phyloP scores from a whole-genome alignment of 2,329 filamentous ascomycete species.

The Dactylonectria macrodidyma region DNA sequence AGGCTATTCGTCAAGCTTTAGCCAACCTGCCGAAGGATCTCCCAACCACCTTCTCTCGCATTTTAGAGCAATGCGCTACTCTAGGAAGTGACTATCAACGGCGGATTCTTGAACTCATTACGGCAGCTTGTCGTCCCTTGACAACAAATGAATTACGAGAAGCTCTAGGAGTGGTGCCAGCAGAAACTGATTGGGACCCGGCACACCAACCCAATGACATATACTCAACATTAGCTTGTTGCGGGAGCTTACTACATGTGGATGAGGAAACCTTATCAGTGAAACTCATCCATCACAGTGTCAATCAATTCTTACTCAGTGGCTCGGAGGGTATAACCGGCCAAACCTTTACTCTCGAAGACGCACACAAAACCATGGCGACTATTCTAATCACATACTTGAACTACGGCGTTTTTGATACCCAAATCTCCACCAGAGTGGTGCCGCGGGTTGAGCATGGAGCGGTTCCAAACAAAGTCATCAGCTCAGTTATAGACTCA shows the following conservation, averaged over 20 bases:
- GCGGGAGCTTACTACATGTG: conserved; percentile 53
- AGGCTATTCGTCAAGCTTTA: conserved; percentile 52
- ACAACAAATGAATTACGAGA: conserved; percentile 54
- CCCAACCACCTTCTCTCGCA: conserved; percentile 50
- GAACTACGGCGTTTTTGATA: no score
- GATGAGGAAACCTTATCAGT: conserved; percentile 50
- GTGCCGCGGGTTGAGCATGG: no score
- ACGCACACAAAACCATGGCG: no score
- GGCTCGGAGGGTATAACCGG: no score
- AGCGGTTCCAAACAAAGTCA: no score
- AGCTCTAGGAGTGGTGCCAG: conserved; percentile 55
- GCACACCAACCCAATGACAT: conserved; percentile 44
- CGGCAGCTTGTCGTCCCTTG: conserved; percentile 49
- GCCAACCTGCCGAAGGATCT: conserved; percentile 50
- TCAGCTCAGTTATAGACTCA: no score
- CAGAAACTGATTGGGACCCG: conserved; percentile 47
- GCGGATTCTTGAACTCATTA: conserved; percentile 51
- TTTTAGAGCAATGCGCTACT: conserved; percentile 43
- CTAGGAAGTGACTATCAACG: conserved; percentile 39
- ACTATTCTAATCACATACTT: no score
- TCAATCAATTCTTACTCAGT: conserved; percentile 18
- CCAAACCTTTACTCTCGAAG: no score
- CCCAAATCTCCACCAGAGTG: no score
- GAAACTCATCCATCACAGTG: conserved; percentile 54
- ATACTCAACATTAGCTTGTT: conserved; percentile 45